These are phyloP conservation scores for Mycena belliarum DNA, from an alignment of 768 basidiomycete genomes.

Conservation along the genomic window DNA sequence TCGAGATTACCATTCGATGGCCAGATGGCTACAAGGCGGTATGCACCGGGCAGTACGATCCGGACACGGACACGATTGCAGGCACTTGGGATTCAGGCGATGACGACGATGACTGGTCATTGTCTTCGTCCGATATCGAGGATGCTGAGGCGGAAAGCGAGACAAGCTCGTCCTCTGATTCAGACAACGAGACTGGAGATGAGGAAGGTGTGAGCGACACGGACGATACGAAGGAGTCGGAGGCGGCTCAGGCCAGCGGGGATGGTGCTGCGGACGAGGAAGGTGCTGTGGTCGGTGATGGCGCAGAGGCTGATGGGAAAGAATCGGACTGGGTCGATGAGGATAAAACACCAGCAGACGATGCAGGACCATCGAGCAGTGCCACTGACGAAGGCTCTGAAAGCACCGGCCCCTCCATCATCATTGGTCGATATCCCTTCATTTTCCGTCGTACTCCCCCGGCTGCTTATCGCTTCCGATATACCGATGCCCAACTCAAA, in stretches of 20 bases:
- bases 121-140: not conserved
- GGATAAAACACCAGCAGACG: not conserved
- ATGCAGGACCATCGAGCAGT: not conserved
- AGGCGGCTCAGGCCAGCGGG: too few relatives aligned
- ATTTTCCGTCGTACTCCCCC: slow-evolving; percentile 9
- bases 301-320: not conserved
- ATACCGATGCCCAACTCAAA: slow-evolving; percentile 8
- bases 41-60: slow-evolving; percentile 15
- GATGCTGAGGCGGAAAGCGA: not conserved
- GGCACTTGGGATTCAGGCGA: slow-evolving; percentile 2
- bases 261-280: not conserved
- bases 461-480: slow-evolving; percentile 4
- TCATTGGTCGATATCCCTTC: slow-evolving; percentile 1
- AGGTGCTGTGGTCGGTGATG: not conserved
- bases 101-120: not conserved
- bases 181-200: not conserved
- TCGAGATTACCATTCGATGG: slow-evolving; percentile 9
- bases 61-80: slow-evolving; percentile 3
- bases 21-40: not conserved
- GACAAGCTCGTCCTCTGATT: not conserved
- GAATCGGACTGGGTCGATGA: not conserved
- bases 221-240: not conserved
- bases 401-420: not conserved
- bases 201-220: not conserved
- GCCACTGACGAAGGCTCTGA: not conserved